Evolutionary conservation across 2,329 filamentous ascomycete genomes (phyloP), one percentile per base, ranked within the genome.

Genomic region (Fusarium beomiforme): DNA sequence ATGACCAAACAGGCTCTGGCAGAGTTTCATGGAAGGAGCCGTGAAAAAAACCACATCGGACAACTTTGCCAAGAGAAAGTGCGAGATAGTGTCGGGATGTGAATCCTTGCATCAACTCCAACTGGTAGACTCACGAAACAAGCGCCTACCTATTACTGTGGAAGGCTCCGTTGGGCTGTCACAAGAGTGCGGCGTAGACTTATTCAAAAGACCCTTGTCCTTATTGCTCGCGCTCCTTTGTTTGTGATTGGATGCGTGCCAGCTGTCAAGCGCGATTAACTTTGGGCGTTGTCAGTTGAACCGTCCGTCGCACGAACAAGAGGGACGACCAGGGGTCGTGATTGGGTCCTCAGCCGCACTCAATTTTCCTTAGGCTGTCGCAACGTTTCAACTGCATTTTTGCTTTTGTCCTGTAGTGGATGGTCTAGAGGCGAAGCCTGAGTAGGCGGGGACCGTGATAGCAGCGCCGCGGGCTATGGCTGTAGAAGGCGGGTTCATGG

Each of bases 321-420:
- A 65, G 41, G 41, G 29, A 51, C 42, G 59, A 62, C 26, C 57
- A 11, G 62, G 44, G 41, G 37, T 50, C 24, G 24, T 53, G 24
- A 72, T 72, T 72, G 59, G 70, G 51, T 46, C 26, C 29, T 46
- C 55, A 72, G 69, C 59, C 70, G 69, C 69, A 70, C 46, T n/a
- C 34, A 41, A 47, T 33, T 44, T 51, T 43, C 33, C 43, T n/a
- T 51, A 16, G 37, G 43, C 33, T 42, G 55, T 39, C 55, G 68
- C 68, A 71, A 68, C 64, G 57, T 72, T 72, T 72, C 64, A 69
- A 66, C 49, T 23, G 29, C 31, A n/a, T 58, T 26, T 24, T 33
- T 24, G 16, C 23, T 21, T 34, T 34, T 49, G 46, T n/a, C n/a
- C 29, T 49, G 37, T 58, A n/a, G 34, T 34, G 43, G 67, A 41